Evolutionary conservation across 257 asterid genomes (phyloP).

Genomic region (Solanum etuberosum): DNA sequence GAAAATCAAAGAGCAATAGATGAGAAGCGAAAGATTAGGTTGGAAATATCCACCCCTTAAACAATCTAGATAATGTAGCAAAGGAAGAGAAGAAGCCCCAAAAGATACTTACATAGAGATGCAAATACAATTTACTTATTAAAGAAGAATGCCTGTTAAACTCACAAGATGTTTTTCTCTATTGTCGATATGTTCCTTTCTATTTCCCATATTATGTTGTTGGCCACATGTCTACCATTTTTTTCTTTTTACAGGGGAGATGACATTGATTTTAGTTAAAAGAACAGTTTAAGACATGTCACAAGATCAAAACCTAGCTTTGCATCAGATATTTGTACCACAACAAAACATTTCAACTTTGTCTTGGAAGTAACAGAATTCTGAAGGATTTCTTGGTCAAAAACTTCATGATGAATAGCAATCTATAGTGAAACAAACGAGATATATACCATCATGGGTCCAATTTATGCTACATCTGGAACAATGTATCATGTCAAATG

Average conservation of each 20-base stretch:
- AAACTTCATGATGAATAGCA: neutral
- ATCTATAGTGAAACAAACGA: neutral
- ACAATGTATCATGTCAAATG: conserved; percentile 57
- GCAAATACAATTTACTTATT: neutral
- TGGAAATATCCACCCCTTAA: neutral
- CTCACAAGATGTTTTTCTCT: neutral
- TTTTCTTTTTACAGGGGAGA: neutral
- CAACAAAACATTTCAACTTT: neutral
- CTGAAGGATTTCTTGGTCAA: neutral
- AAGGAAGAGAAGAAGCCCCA: neutral
- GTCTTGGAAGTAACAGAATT: neutral
- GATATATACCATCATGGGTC: conserved; percentile 39
- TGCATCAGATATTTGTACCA: neutral
- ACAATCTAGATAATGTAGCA: neutral
- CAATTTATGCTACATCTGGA: conserved; percentile 35
- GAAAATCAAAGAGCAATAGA: neutral
- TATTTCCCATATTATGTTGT: neutral
- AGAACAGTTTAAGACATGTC: neutral
- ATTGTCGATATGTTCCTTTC: neutral
- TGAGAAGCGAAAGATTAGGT: neutral
- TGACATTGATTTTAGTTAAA: neutral
- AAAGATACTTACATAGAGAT: neutral
- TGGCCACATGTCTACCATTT: neutral
- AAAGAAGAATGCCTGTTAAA: neutral
- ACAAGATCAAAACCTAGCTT: neutral